Base-by-base conservation (phyloP, 192 early-diverging fungal genomes). In the Entomortierella beljakovae region DNA sequence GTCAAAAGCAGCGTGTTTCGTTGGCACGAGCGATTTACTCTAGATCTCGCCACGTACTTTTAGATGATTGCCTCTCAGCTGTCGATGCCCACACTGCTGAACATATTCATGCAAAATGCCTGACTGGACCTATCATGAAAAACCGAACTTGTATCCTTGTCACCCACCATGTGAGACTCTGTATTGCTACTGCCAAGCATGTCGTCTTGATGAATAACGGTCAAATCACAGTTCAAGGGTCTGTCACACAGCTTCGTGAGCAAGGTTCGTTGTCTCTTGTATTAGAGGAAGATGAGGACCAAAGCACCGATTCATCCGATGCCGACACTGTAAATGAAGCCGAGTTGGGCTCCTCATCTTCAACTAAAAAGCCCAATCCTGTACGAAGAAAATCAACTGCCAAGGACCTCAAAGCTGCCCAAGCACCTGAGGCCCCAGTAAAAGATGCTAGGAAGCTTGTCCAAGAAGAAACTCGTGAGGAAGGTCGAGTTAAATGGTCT, bases 51-150 rank as follows among this genome's bases (percentile, higher is more conserved):
- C 81, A 86, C 38, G 75, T 95, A 22, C 68, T 94, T 1, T 69
- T 93, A 53, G 94, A 95, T 71, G 93, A 94, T 71, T 90, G 87
- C 43, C 80, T 94, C n/a, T 93, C 91, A 3, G 94, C 95, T 28
- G 92, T 93, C 0, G 92, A 96, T 75, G 91, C 94, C 8, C 94
- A 94, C 37, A 97, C 96, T 20, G 95, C 90, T n/a, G 87, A 89
- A 26, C 92, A 93, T 62, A 85, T 98, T n/a, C 86, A 95, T 34
- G 80, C 86, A 11, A 77, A 90, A 48, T 94, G 93, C 61, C 64
- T 98, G 59, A 71, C 87, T 20, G 86, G 87, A 32, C 87, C 88
- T 16, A 77, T 95, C 26, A 86, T 98, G 87, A 76, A 68, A 3
- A 88, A 87, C 37, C 86, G 94, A 10, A 97, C 97, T 7, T 75